Percentiles rank a stretch among this genome's conserved stretches.
Evolutionary conservation across 1,284 basidiomycete species (phyloP).

Genomic region (Lentinula novae-zelandiae): DNA sequence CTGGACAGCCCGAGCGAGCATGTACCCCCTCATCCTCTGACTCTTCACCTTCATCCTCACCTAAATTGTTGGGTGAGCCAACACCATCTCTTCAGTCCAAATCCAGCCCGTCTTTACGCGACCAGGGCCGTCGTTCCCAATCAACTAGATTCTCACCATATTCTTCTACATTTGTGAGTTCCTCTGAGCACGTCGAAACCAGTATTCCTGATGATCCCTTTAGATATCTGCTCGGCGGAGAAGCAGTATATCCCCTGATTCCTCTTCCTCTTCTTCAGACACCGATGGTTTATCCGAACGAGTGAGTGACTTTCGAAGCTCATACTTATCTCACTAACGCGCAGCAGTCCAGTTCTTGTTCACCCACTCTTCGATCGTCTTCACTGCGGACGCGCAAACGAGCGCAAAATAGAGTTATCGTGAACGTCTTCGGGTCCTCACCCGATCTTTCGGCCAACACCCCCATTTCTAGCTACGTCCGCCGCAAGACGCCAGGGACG

Average conservation of each 20-base stretch:
- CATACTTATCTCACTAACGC: slow-evolving; percentile 3
- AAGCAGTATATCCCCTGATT: slow-evolving; percentile 40
- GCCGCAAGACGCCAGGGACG: slow-evolving; percentile 68
- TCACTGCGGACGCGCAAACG: slow-evolving; percentile 35
- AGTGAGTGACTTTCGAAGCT: slow-evolving; percentile 13
- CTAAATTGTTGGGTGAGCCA: slow-evolving; percentile 31
- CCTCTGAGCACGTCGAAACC: slow-evolving; percentile 8
- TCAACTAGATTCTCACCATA: slow-evolving; percentile 64
- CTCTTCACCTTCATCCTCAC: slow-evolving; percentile 29
- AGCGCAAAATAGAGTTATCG: slow-evolving; percentile 34
- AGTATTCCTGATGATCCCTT: slow-evolving; percentile 5
- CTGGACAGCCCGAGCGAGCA: slow-evolving; percentile 25
- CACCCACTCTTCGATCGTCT: slow-evolving; percentile 40
- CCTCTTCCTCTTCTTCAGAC: slow-evolving; percentile 29
- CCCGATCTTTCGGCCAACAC: slow-evolving; percentile 49
- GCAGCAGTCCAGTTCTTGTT: slow-evolving; percentile 37
- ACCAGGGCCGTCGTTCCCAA: slow-evolving; percentile 37
- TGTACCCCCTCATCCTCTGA: slow-evolving; percentile 31
- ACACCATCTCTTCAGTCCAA: slow-evolving; percentile 37
- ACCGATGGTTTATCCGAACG: slow-evolving; percentile 26
- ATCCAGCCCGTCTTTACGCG: slow-evolving; percentile 41
- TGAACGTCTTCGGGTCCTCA: slow-evolving; percentile 41
- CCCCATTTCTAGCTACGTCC: slow-evolving; percentile 74
- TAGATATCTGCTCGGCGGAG: slow-evolving; percentile 34
- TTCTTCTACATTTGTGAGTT: slow-evolving; percentile 49